Evolutionary conservation across 2,329 filamentous ascomycete species (phyloP), one percentile per base, ranked within the genome.

Genomic region (Magnaporthiopsis rhizophila): DNA sequence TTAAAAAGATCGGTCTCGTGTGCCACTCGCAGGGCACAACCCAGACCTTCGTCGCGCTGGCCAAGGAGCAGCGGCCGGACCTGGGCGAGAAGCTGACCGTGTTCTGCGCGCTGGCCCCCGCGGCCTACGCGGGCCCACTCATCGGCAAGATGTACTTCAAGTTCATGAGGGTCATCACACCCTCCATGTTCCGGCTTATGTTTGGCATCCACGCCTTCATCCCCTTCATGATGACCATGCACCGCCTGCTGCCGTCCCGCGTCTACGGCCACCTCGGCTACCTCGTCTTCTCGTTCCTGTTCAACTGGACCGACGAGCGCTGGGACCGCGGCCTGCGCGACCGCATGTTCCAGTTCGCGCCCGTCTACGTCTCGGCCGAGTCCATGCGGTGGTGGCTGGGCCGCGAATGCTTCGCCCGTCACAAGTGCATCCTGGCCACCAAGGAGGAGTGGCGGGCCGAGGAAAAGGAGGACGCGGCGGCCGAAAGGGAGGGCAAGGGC

Each of bases 381-480:
- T 89, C 87, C 65, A 97, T 97, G 91, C 83, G 91, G 7, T 98
- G 94, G 94, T 97, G 94, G 94, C 82, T 97, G 0, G 94, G 93
- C 0, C 80, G 88, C 4, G 91, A 95, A 70, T 92, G 92, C 69
- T 97, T 96, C 71, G 80, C 81, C 2, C 75, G 74, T 69, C 91
- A 97, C 71, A 91, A 90, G 73, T 97, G 93, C 72, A 96, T 97
- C 62, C 79, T 97, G 8, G 84, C 90, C 0, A 96, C 92, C 0
- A 84, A 85, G 56, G 89, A 93, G 67, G 86, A 89, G 65, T 83
- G 84, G 64, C 79, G 75, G 58, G 81, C 83, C 11, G 88, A 91
- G 69, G 86, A 89, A 58, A 78, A 75, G 34, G 80, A 86, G 65
- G 86, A 89, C 64, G 85, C 88, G 62, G 76, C 72, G 56, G 34